Base-by-base conservation (phyloP, 2,329 filamentous ascomycete genomes). In the Fusarium sp. region DNA sequence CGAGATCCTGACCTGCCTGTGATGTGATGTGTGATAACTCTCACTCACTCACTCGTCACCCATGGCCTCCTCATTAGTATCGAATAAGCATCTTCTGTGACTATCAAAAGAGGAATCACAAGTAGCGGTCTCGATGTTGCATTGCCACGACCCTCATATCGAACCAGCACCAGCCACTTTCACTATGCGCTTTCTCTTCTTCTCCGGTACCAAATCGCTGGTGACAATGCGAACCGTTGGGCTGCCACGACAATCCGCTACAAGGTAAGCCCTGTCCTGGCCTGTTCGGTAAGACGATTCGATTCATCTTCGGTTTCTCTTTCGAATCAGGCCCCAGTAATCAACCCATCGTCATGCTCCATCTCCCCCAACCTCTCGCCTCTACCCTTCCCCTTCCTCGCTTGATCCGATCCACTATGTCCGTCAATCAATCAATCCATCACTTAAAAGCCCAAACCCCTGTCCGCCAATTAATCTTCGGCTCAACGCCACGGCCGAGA, bases 51-150 rank as follows among this genome's bases (percentile, higher is more conserved):
- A n/a, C 34, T 37, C 34, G 34, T 37, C 27, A 59, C 52, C 62
- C 54, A 65, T 51, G 41, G 32, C 27, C 37, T 52, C 10, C 24
- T 37, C 14, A 13, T 49, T 51, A 49, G n/a, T 46, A 49, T 41
- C 62, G 46, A 65, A 52, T 65, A 47, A 60, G 47, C 62, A 60
- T 52, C 47, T 34, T 48, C 34, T 11, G 8, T 53, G 20, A 32
- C 25, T 45, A 65, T 65, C 54, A 53, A 65, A 65, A 65, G 61
- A 65, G 47, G 62, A 54, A 53, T 53, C 47, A 13, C 20, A 65
- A 65, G 34, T 60, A 54, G 62, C 54, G 62, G 62, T 65, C 62
- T 65, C 61, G 42, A 60, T 27, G 61, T 47, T 59, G 61, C 53
- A 24, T 65, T 65, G 62, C 61, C 62, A 65, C 62, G 27, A 65